Base-by-base conservation (phyloP, 2,329 filamentous ascomycete species). In the Albophoma yamanashiensis region DNA sequence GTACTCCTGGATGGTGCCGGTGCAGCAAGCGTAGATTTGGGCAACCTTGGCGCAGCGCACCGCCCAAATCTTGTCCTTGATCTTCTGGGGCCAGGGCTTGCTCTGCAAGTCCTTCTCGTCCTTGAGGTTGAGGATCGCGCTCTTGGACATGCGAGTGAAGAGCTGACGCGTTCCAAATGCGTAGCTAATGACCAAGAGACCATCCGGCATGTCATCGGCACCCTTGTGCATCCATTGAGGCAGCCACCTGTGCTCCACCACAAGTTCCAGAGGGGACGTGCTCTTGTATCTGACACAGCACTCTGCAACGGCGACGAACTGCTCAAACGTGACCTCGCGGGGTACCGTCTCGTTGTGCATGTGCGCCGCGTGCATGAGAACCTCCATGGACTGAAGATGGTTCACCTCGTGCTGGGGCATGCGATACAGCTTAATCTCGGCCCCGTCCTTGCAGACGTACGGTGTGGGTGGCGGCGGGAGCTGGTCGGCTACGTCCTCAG, bases 401-500 rank as follows among this genome's bases (percentile, higher is more conserved):
- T 82, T 79, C 7, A 73, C 62, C 63, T 82, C 80, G 36, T 73
- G 66, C 64, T 82, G 80, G 2, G 80, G 79, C 80, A 83, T 82
- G 14, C 77, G 75, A 62, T 80, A 82, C 1, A 82, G 64, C 62
- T 70, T 76, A 1, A 75, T 75, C 62, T 77, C 74, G 8, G 72
- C 71, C 0, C 77, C 77, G 58, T 82, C 77, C 39, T 72, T 69
- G 62, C 73, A 79, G 17, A 70, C 66, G 58, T 76, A 75, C 31
- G 66, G 70, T 0, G 67, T 70, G 1, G 76, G 71, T 0, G 71
- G 65, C 0, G 73, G 67, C 0, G 77, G 75, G 1, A 76, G 65
- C 34, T 75, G 70, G 2, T 67, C 63, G 6, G 67, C 62, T 6
- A 76, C 70, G 55, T 75, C 72, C 3, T 74, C 73, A 9, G 72